A percentile compares a stretch with the other conserved stretches of the same genome.
These are phyloP conservation scores for Amanita subjunquillea DNA, from an alignment of 768 basidiomycete genomes.

Conservation along the genomic window DNA sequence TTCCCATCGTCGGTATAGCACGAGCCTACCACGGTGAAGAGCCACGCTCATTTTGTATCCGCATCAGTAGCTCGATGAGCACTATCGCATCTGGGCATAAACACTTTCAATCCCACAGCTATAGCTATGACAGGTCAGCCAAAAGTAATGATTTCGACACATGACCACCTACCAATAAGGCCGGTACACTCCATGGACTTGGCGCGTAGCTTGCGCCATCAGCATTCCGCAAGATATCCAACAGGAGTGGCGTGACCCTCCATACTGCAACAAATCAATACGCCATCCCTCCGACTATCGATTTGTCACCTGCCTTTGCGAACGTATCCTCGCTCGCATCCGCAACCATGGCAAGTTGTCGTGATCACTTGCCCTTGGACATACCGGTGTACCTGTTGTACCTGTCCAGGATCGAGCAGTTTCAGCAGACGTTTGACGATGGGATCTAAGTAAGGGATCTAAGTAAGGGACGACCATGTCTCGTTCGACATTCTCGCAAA, in stretches of 20 bases:
- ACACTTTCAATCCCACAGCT: slow-evolving; percentile 75
- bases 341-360: slow-evolving; percentile 79
- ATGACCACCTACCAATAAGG: slow-evolving; percentile 51
- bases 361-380: slow-evolving; percentile 87
- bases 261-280: slow-evolving; percentile 44
- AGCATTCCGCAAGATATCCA: slow-evolving; percentile 68
- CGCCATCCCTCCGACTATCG: background rate
- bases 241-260: slow-evolving; percentile 70
- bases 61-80: slow-evolving; percentile 63
- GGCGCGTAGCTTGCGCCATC: slow-evolving; percentile 56
- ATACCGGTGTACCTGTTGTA: slow-evolving; percentile 39
- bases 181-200: slow-evolving; percentile 93
- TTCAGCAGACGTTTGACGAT: slow-evolving; percentile 67
- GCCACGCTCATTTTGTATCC: slow-evolving; percentile 56
- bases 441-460: slow-evolving; percentile 38
- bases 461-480: slow-evolving; percentile 59
- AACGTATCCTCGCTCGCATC: slow-evolving; percentile 77
- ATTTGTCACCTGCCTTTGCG: slow-evolving; percentile 41
- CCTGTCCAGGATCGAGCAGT: slow-evolving; percentile 43
- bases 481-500: slow-evolving; percentile 77
- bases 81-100: slow-evolving; percentile 61
- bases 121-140: slow-evolving; percentile 40
- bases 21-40: background rate
- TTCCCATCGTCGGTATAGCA: slow-evolving; percentile 45
- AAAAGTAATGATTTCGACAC: background rate